phyloP scores from a whole-genome alignment of 2,329 filamentous ascomycete genomes.

The Ilyonectria sp. region DNA sequence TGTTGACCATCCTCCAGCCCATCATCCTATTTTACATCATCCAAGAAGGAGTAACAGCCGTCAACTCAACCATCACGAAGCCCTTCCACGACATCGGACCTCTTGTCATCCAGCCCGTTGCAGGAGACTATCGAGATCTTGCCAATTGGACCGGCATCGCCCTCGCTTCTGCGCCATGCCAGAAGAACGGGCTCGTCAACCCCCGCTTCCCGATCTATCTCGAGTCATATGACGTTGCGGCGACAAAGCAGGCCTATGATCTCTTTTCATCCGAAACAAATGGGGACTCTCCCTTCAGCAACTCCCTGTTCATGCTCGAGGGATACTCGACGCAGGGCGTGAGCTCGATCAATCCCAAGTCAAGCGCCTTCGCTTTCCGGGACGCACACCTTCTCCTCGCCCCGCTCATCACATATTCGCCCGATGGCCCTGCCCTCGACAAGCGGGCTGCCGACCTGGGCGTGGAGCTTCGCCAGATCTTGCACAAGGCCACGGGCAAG shows the following conservation, averaged over 20 bases:
- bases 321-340: conserved; percentile 64
- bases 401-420: conserved; percentile 42
- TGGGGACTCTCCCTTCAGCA: conserved; percentile 34
- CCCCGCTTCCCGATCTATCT: conserved; percentile 47
- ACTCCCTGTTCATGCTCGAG: conserved; percentile 68
- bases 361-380: conserved; percentile 43
- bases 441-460: conserved; percentile 38
- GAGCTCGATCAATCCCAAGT: conserved; percentile 2
- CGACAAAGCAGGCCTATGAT: conserved; percentile 37
- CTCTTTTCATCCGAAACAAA: conserved; percentile 38
- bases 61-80: conserved; percentile 58
- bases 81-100: conserved; percentile 63
- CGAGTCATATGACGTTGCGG: conserved; percentile 33
- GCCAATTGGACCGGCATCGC: conserved; percentile 43
- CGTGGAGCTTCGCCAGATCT: conserved; percentile 32
- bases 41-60: conserved; percentile 58
- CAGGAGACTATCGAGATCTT: conserved; percentile 42
- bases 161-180: conserved; percentile 36
- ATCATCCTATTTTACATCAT: conserved; percentile 61
- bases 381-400: conserved; percentile 42
- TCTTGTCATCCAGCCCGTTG: conserved; percentile 48
- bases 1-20: conserved; percentile 47
- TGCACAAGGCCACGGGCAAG: conserved; percentile 32
- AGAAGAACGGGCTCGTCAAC: conserved; percentile 44
- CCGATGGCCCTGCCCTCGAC: conserved; percentile 27